Evolutionary conservation across 371 early-diverging fungal species (phyloP), one percentile per base, ranked within the genome.

Genomic region (Mortierella sp.): DNA sequence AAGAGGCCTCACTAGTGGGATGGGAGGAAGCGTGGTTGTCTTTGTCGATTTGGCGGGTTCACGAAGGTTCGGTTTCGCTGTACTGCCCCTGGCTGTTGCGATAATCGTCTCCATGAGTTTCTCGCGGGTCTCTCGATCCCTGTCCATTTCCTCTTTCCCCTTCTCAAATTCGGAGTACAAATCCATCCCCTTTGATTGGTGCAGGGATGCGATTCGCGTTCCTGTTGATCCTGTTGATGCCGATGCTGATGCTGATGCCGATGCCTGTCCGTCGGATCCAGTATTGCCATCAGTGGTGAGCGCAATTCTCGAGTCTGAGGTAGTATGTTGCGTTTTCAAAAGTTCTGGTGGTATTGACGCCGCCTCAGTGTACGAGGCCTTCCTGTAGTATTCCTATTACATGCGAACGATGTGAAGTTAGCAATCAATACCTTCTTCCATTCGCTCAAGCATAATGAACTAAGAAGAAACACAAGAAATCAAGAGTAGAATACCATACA

Each of bases 321-420:
- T 34, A 19, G 37, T 11, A 26, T 10, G 55, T 37, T 24, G n/a
- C 11, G 50, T 14, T 50, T 19, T 46, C 6, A 40, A 19, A 8
- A 76, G 28, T 21, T 80, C 76, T 3, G 31, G 21, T 28, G 81
- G 81, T 46, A 72, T 8, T 31, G 81, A 57, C 9, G 73, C 44
- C 13, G 44, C 44, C 43, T 54, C 59, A 14, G 69, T n/a, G 19
- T 37, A 70, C 8, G 74, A 34, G 1, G 76, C 76, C 53, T 61
- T 71, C 51, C 50, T 76, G 48, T 77, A 81, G 13, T 77, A 76
- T 16, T 70, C 74, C 81, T 81, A 34, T 24, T 5, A 43, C 40
- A 37, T 3, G 21, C 8, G 10, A 21, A 31, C 40, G 21, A 28
- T 28, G 14, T 21, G n/a, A 6, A 5, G 61, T 59, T 51, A 73